phyloP scores from a whole-genome alignment of 495 filamentous ascomycete genomes.

The Aspergillus asperescens region DNA sequence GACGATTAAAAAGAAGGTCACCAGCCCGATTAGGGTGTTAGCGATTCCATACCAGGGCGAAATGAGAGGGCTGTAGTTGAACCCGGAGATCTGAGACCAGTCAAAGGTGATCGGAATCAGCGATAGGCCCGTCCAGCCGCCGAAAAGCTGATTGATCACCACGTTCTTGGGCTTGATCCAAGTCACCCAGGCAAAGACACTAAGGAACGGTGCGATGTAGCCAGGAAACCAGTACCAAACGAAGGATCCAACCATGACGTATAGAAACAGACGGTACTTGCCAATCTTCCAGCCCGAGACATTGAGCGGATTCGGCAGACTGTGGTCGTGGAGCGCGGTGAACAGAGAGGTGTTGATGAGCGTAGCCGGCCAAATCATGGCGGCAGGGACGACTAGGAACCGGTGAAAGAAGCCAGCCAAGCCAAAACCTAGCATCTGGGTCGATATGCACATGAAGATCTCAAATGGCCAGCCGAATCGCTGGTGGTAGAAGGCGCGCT shows the following conservation, averaged over 20 bases:
- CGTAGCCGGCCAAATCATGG: conserved; percentile 72
- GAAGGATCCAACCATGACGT: conserved; percentile 53
- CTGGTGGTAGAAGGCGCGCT: conserved; percentile 61
- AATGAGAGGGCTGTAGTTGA: conserved; percentile 61
- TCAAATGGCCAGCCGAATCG: conserved; percentile 64
- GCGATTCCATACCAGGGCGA: conserved; percentile 61
- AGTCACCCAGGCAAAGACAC: conserved; percentile 42
- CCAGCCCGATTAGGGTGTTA: conserved; percentile 53
- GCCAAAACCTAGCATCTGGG: conserved; percentile 67
- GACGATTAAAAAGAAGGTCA: conserved; percentile 50
- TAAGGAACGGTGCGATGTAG: conserved; percentile 44
- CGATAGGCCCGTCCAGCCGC: conserved; percentile 55
- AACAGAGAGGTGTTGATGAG: conserved; percentile 62
- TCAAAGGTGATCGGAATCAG: conserved; percentile 62
- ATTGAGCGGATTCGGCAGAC: conserved; percentile 49
- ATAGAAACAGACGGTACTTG: conserved; percentile 61
- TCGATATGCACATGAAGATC: conserved; percentile 61
- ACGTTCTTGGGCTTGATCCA: conserved; percentile 50
- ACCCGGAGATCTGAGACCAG: conserved; percentile 64
- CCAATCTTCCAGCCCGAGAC: conserved; percentile 61
- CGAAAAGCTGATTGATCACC: conserved; percentile 54
- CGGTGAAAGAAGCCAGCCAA: conserved; percentile 63
- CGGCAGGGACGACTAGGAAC: conserved; percentile 56
- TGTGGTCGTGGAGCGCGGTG: conserved; percentile 65
- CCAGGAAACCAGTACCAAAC: conserved; percentile 58